Percentiles rank a stretch among this genome's conserved stretches.
phyloP scores from a whole-genome alignment of 2,329 filamentous ascomycete genomes.

The Neonectria sp. region DNA sequence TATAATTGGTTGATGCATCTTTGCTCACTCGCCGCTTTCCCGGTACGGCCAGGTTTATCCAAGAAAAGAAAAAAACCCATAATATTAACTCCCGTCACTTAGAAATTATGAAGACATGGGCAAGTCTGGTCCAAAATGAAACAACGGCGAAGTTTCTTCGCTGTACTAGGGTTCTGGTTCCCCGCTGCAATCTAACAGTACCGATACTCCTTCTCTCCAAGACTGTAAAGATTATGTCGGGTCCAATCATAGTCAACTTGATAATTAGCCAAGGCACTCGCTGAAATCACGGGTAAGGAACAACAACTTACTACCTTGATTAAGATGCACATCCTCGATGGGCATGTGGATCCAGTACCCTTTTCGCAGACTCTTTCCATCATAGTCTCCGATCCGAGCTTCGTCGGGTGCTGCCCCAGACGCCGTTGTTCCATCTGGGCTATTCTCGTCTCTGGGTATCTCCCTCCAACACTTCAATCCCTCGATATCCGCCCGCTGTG shows the following conservation, averaged over 20 bases:
- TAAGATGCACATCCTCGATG: conserved; percentile 28
- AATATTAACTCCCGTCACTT: not conserved
- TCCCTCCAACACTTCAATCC: conserved; percentile 38
- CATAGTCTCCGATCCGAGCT: not conserved
- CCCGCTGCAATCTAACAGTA: conserved; percentile 15
- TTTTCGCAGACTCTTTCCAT: not conserved
- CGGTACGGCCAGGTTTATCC: not conserved
- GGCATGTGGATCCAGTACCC: conserved; percentile 40
- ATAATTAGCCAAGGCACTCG: not conserved
- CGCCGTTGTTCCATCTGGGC: not conserved
- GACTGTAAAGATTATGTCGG: conserved; percentile 26
- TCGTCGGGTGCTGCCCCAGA: not conserved
- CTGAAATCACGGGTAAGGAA: not conserved
- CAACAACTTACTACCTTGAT: conserved; percentile 22
- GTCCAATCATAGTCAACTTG: conserved; percentile 28
- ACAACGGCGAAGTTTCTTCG: not conserved
- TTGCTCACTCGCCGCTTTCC: not conserved
- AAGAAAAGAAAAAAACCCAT: not conserved
- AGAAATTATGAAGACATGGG: not conserved
- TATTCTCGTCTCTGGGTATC: conserved; percentile 5
- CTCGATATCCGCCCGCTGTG: conserved; percentile 33
- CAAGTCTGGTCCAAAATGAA: not conserved
- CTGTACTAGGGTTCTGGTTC: not conserved
- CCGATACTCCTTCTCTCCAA: conserved; percentile 29
- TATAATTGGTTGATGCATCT: not conserved